These are phyloP conservation scores for Chaetomium strumarium DNA, from an alignment of 2,329 filamentous ascomycete genomes.

Conservation along the genomic window DNA sequence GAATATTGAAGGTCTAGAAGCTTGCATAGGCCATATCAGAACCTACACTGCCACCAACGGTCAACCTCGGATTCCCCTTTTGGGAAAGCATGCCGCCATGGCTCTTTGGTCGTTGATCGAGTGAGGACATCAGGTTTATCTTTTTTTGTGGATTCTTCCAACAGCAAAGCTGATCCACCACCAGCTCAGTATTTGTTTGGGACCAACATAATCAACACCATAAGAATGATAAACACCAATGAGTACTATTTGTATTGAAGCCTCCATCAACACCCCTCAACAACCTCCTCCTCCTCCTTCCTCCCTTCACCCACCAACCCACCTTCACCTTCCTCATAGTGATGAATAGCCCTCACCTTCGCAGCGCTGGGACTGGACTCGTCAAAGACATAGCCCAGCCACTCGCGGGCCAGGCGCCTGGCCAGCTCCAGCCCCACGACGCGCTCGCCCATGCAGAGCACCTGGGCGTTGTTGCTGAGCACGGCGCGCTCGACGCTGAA, in stretches of 20 bases:
- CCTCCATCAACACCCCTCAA: not conserved
- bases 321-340: constrained; percentile 29
- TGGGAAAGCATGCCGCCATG: not conserved
- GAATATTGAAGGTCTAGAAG: too few species aligned
- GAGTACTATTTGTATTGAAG: too few species aligned
- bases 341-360: constrained; percentile 39
- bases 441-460: constrained; percentile 78
- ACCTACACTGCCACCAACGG: not conserved
- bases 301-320: constrained; percentile 21
- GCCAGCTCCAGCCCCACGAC: constrained; percentile 79
- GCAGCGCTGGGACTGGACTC: constrained; percentile 50
- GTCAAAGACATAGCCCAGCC: constrained; percentile 80
- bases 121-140: not conserved
- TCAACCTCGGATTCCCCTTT: constrained; percentile 7
- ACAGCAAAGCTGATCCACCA: too few species aligned
- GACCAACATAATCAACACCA: too few species aligned
- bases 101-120: not conserved
- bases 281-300: constrained; percentile 14
- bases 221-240: too few species aligned
- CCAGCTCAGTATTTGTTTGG: too few species aligned
- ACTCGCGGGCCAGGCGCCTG: constrained; percentile 70
- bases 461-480: constrained; percentile 80
- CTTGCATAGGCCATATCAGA: too few species aligned
- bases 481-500: constrained; percentile 78
- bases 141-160: too few species aligned